Conservation (phyloP, 164 flowering plant species). For the Echeveria elegans region DNA sequence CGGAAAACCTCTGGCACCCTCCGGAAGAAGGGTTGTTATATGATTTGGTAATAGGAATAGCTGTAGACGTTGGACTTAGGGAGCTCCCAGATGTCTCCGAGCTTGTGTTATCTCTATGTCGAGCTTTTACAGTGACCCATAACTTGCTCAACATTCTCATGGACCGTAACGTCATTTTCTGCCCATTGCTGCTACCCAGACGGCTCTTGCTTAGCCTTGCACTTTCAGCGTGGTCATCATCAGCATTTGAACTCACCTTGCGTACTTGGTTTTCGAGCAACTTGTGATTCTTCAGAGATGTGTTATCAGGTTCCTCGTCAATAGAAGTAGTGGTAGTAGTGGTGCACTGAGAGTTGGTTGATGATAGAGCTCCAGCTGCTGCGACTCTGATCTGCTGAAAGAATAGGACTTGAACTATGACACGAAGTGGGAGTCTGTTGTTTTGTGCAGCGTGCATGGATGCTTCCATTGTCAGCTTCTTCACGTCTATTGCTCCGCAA, state of each 20-base stretch:
- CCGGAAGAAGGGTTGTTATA: constrained; percentile 39
- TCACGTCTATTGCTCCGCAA: constrained; percentile 73
- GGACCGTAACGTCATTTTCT: constrained; percentile 60
- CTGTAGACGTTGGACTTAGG: constrained; percentile 57
- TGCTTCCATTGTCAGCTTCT: constrained; percentile 55
- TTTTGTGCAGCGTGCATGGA: constrained; percentile 32
- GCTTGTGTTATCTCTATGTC: constrained; percentile 29
- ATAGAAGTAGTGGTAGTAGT: constrained; percentile 23
- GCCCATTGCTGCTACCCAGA: constrained; percentile 21
- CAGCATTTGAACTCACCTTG: constrained; percentile 28
- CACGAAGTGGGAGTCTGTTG: constrained; percentile 62
- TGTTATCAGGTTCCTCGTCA: constrained; percentile 41
- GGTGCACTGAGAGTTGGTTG: constrained; percentile 14
- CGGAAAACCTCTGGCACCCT: constrained; percentile 62
- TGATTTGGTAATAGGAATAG: constrained; percentile 50
- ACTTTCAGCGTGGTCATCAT: constrained; percentile 25
- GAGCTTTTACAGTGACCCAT: constrained; percentile 46
- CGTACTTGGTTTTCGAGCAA: constrained; percentile 36
- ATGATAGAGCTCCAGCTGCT: constrained; percentile 23
- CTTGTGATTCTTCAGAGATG: constrained; percentile 20
- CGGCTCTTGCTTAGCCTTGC: constrained; percentile 32
- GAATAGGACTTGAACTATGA: constrained; percentile 59
- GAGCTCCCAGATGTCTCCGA: constrained; percentile 71
- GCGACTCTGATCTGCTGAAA: constrained; percentile 30
- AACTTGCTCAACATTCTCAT: constrained; percentile 75